Evolutionary conservation across 768 basidiomycete species (phyloP).

Genomic region (Leccinellum luteum): DNA sequence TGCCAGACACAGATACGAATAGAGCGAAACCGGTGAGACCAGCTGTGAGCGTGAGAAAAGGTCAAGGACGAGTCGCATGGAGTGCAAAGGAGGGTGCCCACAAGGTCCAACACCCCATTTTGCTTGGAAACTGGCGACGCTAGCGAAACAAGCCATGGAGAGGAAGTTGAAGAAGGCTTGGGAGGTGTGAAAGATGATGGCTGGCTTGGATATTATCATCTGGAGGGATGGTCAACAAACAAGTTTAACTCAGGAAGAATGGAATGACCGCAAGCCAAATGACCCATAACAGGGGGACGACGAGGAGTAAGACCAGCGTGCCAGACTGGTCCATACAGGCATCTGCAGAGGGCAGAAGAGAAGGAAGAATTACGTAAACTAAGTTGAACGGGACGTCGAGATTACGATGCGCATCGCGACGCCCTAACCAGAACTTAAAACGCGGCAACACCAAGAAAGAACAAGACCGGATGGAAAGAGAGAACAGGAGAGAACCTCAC

Average conservation of each 20-base stretch:
- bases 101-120: constrained; percentile 84
- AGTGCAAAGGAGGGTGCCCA: constrained; percentile 40
- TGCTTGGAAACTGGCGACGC: constrained; percentile 85
- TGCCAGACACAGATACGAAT: constrained; percentile 70
- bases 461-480: not conserved
- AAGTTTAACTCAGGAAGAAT: constrained; percentile 10
- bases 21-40: constrained; percentile 85
- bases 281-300: constrained; percentile 62
- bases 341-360: constrained; percentile 29
- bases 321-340: constrained; percentile 42
- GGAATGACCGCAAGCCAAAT: constrained; percentile 66
- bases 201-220: constrained; percentile 88
- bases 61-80: constrained; percentile 13
- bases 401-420: constrained; percentile 17
- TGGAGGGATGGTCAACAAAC: constrained; percentile 30
- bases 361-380: constrained; percentile 32
- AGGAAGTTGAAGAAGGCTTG: constrained; percentile 94
- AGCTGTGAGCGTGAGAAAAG: constrained; percentile 44
- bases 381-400: constrained; percentile 21
- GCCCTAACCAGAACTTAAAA: constrained; percentile 12
- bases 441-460: constrained; percentile 6
- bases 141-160: constrained; percentile 87
- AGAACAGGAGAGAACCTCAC: constrained; percentile 43
- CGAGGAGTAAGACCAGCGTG: constrained; percentile 57
- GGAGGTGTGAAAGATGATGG: constrained; percentile 70